A percentile compares a stretch with the other conserved stretches of the same genome.
Evolutionary conservation across 192 early-diverging fungal species (phyloP).

Genomic region (Backusella parvicylindrica): DNA sequence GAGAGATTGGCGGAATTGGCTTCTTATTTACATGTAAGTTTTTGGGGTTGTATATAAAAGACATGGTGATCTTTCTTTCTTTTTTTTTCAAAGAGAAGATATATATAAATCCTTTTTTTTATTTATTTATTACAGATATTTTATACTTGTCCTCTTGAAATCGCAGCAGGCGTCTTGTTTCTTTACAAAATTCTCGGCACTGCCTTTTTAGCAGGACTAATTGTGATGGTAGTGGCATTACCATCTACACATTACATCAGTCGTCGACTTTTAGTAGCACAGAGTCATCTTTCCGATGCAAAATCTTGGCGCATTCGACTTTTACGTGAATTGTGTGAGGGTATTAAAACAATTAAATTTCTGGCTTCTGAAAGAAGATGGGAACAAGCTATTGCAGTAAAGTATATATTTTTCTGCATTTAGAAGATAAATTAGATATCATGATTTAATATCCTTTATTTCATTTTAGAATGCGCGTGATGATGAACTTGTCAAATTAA

Average conservation of each 20-base stretch:
- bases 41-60: neutral
- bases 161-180: conserved; percentile 62
- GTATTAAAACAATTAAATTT: conserved; percentile 90
- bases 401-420: neutral
- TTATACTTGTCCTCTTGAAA: conserved; percentile 64
- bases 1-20: conserved; percentile 55
- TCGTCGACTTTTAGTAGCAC: conserved; percentile 47
- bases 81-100: no score
- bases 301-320: conserved; percentile 73
- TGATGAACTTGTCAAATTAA: conserved; percentile 31
- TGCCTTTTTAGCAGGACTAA: conserved; percentile 75
- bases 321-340: conserved; percentile 68
- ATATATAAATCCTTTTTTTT: no score
- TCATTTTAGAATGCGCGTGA: conserved; percentile 18
- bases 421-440: no score
- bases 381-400: conserved; percentile 60
- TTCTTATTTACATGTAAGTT: conserved; percentile 53
- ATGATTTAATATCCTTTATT: neutral
- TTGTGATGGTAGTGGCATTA: conserved; percentile 63
- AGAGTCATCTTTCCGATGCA: conserved; percentile 55
- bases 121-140: conserved; percentile 29
- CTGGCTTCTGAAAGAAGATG: conserved; percentile 78
- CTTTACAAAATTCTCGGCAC: conserved; percentile 74
- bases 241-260: conserved; percentile 58
- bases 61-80: no score